Evolutionary conservation across 73 alveolate species (phyloP).

Genomic region (Urostyla sp.): DNA sequence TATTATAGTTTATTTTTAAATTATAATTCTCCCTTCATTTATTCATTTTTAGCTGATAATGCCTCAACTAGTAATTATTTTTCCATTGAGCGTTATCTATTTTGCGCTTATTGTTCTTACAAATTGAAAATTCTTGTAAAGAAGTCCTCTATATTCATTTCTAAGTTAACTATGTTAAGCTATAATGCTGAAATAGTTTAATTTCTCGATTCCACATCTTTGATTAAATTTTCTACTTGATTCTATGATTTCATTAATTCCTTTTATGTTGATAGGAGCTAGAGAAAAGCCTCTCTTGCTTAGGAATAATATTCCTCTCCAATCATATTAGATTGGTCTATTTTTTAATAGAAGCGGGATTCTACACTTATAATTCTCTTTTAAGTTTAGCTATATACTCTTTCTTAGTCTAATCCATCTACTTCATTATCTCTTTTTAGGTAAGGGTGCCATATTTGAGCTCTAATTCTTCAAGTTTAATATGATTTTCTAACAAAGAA

Average conservation of each 20-base stretch:
- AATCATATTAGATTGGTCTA: conserved; percentile 11
- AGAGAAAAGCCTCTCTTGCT: conserved; percentile 17
- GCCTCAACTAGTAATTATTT: not conserved
- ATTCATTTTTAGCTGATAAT: not conserved
- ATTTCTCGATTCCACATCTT: not conserved
- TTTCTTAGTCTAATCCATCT: conserved; percentile 9
- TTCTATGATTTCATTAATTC: not conserved
- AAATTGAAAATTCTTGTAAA: not conserved
- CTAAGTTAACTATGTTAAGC: not conserved
- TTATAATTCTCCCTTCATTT: not conserved
- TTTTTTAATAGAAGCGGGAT: not conserved
- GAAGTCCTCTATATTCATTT: conserved; percentile 38
- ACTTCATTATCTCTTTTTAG: conserved; percentile 31
- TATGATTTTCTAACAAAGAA: not conserved
- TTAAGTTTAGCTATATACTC: conserved; percentile 41
- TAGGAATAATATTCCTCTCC: conserved; percentile 17
- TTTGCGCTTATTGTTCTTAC: no score
- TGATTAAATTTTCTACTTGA: not conserved
- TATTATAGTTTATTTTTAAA: not conserved
- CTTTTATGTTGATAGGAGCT: not conserved
- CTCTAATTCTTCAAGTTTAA: conserved; percentile 24
- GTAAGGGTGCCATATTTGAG: conserved; percentile 51
- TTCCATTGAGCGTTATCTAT: not conserved
- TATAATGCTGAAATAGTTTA: not conserved
- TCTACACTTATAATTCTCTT: conserved; percentile 52